These are phyloP conservation scores for Ilex paraguariensis DNA, from an alignment of 305 asterid species.

Conservation along the genomic window DNA sequence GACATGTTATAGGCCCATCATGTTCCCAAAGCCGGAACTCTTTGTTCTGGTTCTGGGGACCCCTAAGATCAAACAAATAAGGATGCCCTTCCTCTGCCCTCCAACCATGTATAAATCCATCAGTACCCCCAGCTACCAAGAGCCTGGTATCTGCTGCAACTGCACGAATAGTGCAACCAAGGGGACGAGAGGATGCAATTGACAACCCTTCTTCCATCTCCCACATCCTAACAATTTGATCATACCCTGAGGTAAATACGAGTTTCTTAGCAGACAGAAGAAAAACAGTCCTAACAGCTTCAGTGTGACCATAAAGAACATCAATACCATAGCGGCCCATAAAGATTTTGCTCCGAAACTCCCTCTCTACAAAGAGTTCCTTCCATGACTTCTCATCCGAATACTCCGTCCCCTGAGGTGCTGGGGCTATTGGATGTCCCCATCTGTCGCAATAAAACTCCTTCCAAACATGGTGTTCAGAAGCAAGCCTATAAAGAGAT, in stretches of 20 bases:
- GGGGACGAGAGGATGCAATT: conserved; percentile 67
- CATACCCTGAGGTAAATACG: conserved; percentile 86
- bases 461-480: conserved; percentile 84
- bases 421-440: conserved; percentile 52
- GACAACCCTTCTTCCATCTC: conserved; percentile 82
- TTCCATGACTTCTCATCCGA: conserved; percentile 74
- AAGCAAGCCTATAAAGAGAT: conserved; percentile 56
- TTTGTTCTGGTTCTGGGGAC: conserved; percentile 40
- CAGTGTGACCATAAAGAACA: conserved; percentile 76
- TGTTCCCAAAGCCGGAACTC: conserved; percentile 90
- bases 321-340: conserved; percentile 77
- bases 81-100: conserved; percentile 70
- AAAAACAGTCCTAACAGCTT: conserved; percentile 76
- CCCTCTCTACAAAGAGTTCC: conserved; percentile 81
- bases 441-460: conserved; percentile 89
- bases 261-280: conserved; percentile 74
- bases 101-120: conserved; percentile 95
- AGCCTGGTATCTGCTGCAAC: conserved; percentile 80
- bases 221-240: conserved; percentile 89
- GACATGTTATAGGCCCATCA: conserved; percentile 86
- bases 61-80: conserved; percentile 64
- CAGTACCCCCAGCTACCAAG: conserved; percentile 87
- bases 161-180: conserved; percentile 93
- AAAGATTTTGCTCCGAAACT: conserved; percentile 75
- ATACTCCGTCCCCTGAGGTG: conserved; percentile 34